These are phyloP conservation scores for Melanopsichium pennsylvanicum DNA, from an alignment of 1,284 basidiomycete genomes.

Conservation along the genomic window DNA sequence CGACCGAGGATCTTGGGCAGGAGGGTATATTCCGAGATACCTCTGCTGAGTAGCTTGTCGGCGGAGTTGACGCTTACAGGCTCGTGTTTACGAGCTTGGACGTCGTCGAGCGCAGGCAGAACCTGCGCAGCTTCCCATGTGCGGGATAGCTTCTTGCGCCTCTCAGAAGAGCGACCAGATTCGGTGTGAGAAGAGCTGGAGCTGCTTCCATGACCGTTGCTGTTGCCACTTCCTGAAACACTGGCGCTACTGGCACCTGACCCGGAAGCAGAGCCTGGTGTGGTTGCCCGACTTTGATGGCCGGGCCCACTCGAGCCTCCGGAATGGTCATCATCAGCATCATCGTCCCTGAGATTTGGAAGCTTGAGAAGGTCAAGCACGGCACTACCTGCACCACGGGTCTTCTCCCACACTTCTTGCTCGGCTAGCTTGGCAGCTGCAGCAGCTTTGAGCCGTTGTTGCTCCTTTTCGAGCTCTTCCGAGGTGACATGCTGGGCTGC, in stretches of 20 bases:
- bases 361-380: constrained; percentile 54
- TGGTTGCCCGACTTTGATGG: constrained; percentile 20
- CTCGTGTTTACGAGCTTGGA: constrained; percentile 22
- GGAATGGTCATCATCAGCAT: constrained; percentile 15
- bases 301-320: not conserved
- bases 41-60: constrained; percentile 60
- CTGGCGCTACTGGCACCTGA: constrained; percentile 12
- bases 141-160: constrained; percentile 11
- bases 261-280: constrained; percentile 28
- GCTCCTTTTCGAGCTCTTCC: constrained; percentile 39
- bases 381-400: constrained; percentile 57
- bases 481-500: constrained; percentile 1
- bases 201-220: constrained; percentile 7
- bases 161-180: constrained; percentile 5
- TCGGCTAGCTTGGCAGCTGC: constrained; percentile 55
- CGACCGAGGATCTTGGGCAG: constrained; percentile 63
- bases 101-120: constrained; percentile 34
- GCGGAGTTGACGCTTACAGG: constrained; percentile 50
- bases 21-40: constrained; percentile 64
- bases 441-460: constrained; percentile 32
- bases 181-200: constrained; percentile 14
- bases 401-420: constrained; percentile 58
- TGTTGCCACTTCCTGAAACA: constrained; percentile 1
- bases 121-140: constrained; percentile 29
- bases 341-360: constrained; percentile 25